Conservation (phyloP, 2,329 filamentous ascomycete genomes). For the Phialocephala subalpina region DNA sequence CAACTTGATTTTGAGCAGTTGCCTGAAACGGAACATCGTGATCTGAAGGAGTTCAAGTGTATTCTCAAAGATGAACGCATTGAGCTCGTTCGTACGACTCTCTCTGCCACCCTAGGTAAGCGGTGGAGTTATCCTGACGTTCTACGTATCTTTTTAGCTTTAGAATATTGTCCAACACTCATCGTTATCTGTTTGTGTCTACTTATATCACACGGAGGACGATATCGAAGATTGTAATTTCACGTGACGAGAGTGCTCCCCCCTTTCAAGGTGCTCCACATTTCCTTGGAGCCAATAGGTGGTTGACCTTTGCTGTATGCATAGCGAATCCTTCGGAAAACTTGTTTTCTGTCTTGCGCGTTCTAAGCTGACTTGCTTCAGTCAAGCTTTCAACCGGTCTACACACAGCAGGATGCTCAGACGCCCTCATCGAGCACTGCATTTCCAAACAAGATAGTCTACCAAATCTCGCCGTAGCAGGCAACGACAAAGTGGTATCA, state of each 20-base stretch:
- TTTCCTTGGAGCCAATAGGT: neutral
- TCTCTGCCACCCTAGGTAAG: constrained; percentile 59
- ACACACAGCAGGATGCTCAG: constrained; percentile 41
- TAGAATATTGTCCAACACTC: neutral
- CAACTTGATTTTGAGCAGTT: constrained; percentile 54
- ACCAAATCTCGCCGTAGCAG: constrained; percentile 44
- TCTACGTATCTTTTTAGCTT: neutral
- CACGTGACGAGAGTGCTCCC: neutral
- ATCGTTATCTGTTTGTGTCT: neutral
- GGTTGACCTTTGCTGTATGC: neutral
- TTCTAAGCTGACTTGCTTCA: constrained; percentile 18
- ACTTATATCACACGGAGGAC: neutral
- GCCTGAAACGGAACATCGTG: constrained; percentile 49
- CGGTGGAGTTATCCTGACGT: neutral
- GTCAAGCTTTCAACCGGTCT: constrained; percentile 37
- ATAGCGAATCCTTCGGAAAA: neutral
- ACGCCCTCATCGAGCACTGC: constrained; percentile 33
- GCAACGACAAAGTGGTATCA: constrained; percentile 42
- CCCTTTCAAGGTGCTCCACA: no score
- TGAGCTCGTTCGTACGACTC: constrained; percentile 44
- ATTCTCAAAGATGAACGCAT: constrained; percentile 50
- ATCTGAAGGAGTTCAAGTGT: constrained; percentile 54
- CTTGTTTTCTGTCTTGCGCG: neutral
- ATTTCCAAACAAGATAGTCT: constrained; percentile 38
- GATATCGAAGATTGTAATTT: neutral